phyloP scores from a whole-genome alignment of 345 rosid species.

The Adansonia digitata region DNA sequence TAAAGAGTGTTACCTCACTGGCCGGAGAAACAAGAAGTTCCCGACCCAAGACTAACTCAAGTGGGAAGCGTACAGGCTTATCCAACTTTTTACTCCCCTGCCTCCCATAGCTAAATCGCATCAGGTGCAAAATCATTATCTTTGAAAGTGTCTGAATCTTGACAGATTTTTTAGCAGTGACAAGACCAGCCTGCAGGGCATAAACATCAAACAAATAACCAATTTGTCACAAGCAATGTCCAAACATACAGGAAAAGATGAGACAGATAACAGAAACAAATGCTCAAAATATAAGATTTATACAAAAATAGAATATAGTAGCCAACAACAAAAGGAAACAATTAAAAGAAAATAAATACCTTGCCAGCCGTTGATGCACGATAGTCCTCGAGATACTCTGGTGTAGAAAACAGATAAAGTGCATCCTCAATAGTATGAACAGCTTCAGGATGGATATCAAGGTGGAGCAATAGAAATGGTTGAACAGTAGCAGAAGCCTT shows the following conservation, averaged over 20 bases:
- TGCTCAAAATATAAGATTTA: neutral
- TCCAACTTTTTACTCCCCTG: constrained; percentile 87
- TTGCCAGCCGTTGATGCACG: constrained; percentile 73
- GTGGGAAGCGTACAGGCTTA: constrained; percentile 80
- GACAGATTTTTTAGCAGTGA: constrained; percentile 75
- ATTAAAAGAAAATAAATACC: constrained; percentile 36
- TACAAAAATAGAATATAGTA: neutral
- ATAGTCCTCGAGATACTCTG: constrained; percentile 84
- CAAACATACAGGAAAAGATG: neutral
- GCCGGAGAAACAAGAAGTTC: constrained; percentile 63
- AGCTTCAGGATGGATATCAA: constrained; percentile 73
- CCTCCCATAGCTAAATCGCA: constrained; percentile 88
- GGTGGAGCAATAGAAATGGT: constrained; percentile 77
- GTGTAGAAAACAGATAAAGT: constrained; percentile 63
- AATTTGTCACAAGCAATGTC: neutral
- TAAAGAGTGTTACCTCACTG: constrained; percentile 41
- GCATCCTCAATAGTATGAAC: constrained; percentile 76
- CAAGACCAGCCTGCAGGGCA: constrained; percentile 58
- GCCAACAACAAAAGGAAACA: neutral
- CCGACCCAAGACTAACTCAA: constrained; percentile 61
- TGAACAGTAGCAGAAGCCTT: constrained; percentile 80
- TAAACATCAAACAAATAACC: constrained; percentile 11
- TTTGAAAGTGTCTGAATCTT: constrained; percentile 77
- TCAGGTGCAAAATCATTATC: constrained; percentile 87
- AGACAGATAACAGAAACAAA: neutral